Evolutionary conservation across 495 filamentous ascomycete species (phyloP), one percentile per base, ranked within the genome.

Genomic region (Cryomyces minteri): DNA sequence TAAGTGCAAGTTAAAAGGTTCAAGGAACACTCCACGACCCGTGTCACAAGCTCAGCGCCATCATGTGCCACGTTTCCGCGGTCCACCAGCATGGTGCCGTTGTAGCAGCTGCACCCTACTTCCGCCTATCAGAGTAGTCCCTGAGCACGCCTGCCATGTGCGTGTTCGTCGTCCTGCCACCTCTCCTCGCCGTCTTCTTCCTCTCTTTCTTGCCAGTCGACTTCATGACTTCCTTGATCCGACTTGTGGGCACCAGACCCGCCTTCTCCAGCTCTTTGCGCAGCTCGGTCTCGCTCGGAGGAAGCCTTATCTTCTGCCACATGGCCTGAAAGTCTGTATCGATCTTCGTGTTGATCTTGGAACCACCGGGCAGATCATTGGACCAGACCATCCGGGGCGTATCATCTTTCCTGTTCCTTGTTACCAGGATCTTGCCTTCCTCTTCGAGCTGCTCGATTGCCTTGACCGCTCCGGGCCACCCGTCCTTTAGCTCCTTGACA

Each of bases 341-440:
- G 44, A 95, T 74, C 33, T 69, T 59, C 57, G 83, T 75, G 44
- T 76, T 72, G 33, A 93, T 68, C 4, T 76, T 77, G 4, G 87
- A 74, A 25, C 18, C 18, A 25, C 18, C 18, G 2, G 18, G 18
- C 18, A 25, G 18, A 52, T 90, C 80, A 57, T 98, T 83, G 7
- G 76, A 72, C 87, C 88, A 98, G 31, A 96, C 79, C 68, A 80
- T 82, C 53, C 77, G 74, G 5, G 87, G 73, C 51, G 77, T 73
- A 51, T 84, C 79, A 55, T 96, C 92, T 64, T 96, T 96, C 67
- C 92, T 93, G 46, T 87, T 88, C 36, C 87, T 73, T 30, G 81
- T 80, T 11, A 94, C 82, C 14, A 95, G 67, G 9, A 96, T 67
- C 62, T 81, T 79, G 45, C 84, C 79, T 52, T 80, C 74, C 14